Evolutionary conservation across 164 flowering plant genomes (phyloP), one percentile per base, ranked within the genome.

Genomic region (Euptelea pleiosperma): DNA sequence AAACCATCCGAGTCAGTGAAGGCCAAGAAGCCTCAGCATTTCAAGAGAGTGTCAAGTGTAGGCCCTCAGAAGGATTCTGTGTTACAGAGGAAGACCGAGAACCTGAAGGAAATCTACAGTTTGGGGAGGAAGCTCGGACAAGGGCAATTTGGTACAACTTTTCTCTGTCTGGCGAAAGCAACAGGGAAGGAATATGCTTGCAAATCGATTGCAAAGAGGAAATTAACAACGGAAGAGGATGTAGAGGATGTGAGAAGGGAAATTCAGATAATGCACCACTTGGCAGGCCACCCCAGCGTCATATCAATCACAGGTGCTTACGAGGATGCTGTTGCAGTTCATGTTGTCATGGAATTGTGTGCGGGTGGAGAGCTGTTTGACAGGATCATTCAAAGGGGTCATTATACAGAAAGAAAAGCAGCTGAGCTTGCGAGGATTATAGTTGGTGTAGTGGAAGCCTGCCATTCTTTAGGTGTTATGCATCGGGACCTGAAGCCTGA

Each of bases 401-500:
- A 73, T 55, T 73, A 73, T 42, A 59, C 71, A 4, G 77, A 73
- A 53, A 61, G 64, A 26, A 69, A 65, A 2, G 77, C 77, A 6
- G 77, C 77, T 58, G 60, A 44, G 40, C 64, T 66, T 44, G 55
- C 70, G 0, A 60, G 64, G 36, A 47, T 28, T 12, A 66, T 66
- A 34, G 64, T 66, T 53, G 64, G 70, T 53, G 70, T 74, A 11
- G 70, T 74, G 8, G 72, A 74, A 43, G 57, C 77, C 6, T 74
- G 75, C 18, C 77, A 74, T 63, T 74, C 77, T 1, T 63, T 70
- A 47, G 77, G 74, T 1, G 77, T 73, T 33, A 60, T 70, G 50
- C 77, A 73, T 52, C 55, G 77, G 28, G 77, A 74, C 25, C 62
- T 74, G 49, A 74, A 74, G 69, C 77, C 77, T 0, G 77, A 74